Evolutionary conservation across 345 rosid genomes (phyloP), one percentile per base, ranked within the genome.

Genomic region (Citrus maxima): DNA sequence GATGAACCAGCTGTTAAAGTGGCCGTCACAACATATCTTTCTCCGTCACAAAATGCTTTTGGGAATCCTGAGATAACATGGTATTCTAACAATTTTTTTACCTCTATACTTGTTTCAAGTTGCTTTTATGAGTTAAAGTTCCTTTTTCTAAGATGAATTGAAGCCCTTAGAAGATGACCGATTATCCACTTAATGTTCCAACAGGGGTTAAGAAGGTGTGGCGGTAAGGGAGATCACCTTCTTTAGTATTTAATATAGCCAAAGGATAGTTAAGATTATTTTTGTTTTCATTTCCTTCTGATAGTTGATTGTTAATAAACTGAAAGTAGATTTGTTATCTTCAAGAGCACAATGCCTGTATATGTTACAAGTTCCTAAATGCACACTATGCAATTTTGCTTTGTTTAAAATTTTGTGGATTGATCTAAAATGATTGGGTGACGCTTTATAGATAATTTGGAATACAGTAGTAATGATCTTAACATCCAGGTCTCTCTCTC

Each of bases 11-110:
- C 63, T 40, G 16, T 60, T 75, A 72, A 69, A 30, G 56, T 25
- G 76, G 67, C 61, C 1, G 7, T 61, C 25, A 7, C 78, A 34
- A 49, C 70, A 79, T 64, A 70, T 78, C 32, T 37, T 64, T 37
- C 78, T 56, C 51, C 63, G 56, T 24, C 64, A 12, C 74, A 81
- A 68, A 22, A 65, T 80, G 74, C 59, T 69, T 54, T 73, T 16
- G 60, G 59, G 19, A 73, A 58, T 70, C 67, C 78, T n/a, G 75
- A 38, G 61, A 67, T 59, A 32, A 10, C 74, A 76, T 37, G 75
- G 78, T 85, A 82, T 73, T 72, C 73, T 67, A 70, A 75, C 73
- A 22, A 37, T 67, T 70, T 42, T 19, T 56, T 16, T 75, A 55
- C 35, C 40, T 32, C 14, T 24, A 46, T 62, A 24, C 34, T 10